Conservation (phyloP, 495 filamentous ascomycete genomes). For the Annulohypoxylon maeteangense region DNA sequence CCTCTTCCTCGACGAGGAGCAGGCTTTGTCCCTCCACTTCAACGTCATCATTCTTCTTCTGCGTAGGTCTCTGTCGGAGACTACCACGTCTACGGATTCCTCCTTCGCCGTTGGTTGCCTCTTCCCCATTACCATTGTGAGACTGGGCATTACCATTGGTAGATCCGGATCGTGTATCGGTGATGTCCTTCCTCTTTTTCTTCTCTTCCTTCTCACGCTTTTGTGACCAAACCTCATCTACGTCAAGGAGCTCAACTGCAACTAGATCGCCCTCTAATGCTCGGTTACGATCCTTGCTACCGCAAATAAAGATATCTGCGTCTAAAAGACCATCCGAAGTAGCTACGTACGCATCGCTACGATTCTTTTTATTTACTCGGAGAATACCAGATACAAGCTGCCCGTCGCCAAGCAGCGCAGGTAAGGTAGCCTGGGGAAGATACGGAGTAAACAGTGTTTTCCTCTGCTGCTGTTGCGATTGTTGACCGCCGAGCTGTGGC, state of each 20-base stretch:
- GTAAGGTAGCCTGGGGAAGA: slow-evolving; percentile 92
- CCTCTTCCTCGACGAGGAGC: slow-evolving; percentile 95
- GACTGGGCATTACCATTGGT: slow-evolving; percentile 77
- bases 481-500: slow-evolving; percentile 70
- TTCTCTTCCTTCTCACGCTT: slow-evolving; percentile 99
- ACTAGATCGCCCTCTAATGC: slow-evolving; percentile 96
- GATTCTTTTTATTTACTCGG: slow-evolving; percentile 99
- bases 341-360: slow-evolving; percentile 97
- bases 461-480: slow-evolving; percentile 88
- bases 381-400: slow-evolving; percentile 96
- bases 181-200: slow-evolving; percentile 99
- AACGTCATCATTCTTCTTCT: slow-evolving; percentile 99
- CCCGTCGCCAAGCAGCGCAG: slow-evolving; percentile 88
- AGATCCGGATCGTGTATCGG: slow-evolving; percentile 82
- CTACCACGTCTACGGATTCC: slow-evolving; percentile 92
- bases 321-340: slow-evolving; percentile 87
- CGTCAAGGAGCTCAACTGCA: slow-evolving; percentile 94
- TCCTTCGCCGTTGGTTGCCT: slow-evolving; percentile 75
- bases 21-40: slow-evolving; percentile 98
- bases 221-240: slow-evolving; percentile 98
- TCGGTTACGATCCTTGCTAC: slow-evolving; percentile 97
- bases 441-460: slow-evolving; percentile 99
- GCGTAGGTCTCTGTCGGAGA: slow-evolving; percentile 93
- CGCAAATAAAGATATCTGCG: slow-evolving; percentile 99
- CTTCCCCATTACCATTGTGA: slow-evolving; percentile 68